Evolutionary conservation across 495 filamentous ascomycete species (phyloP), one percentile per base, ranked within the genome.

Genomic region (Penicillium coffeae): DNA sequence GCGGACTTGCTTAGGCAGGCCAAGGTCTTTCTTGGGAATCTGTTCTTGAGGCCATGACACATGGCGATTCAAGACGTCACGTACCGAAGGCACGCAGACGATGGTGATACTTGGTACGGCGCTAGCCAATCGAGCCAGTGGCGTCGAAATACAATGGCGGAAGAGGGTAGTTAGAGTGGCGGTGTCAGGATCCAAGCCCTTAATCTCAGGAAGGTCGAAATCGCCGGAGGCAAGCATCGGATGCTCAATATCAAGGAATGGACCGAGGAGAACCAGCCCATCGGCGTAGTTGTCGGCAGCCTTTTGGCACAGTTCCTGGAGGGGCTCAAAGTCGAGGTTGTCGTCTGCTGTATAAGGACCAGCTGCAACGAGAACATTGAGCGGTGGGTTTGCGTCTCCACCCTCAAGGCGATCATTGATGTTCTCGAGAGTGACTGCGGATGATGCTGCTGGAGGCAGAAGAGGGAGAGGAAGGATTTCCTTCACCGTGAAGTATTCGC

Each of bases 261-360:
- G 93, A 0, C 93, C 93, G 37, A 80, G 68, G 19, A 98, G 74
- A 13, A 97, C 76, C 22, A 97, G 65, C n/a, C 80, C 79, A 58
- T 98, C 93, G 7, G 86, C 84, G 50, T 78, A 84, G 30, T 74
- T 79, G 44, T 87, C 83, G 21, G 81, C 83, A 18, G 90, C 90
- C 54, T 83, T 82, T 50, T 76, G 73, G 64, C 90, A 92, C 8
- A 98, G 75, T 34, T 88, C 82, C 39, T 88, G 80, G 0, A 98
- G 72, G 3, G 93, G 83, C 55, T 93, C 87, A 62, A 93, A 98
- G 48, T 84, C 82, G 37, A 98, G 81, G 56, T 93, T 93, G 56
- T 90, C 87, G 54, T 95, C 89, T 15, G 90, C 80, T 0, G 92
- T 94, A 67, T 92, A 98, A 1, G 93, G 93, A 2, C 93, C 93